These are phyloP conservation scores for Trichosporon faecale DNA, from an alignment of 1,284 basidiomycete species.

Conservation along the genomic window DNA sequence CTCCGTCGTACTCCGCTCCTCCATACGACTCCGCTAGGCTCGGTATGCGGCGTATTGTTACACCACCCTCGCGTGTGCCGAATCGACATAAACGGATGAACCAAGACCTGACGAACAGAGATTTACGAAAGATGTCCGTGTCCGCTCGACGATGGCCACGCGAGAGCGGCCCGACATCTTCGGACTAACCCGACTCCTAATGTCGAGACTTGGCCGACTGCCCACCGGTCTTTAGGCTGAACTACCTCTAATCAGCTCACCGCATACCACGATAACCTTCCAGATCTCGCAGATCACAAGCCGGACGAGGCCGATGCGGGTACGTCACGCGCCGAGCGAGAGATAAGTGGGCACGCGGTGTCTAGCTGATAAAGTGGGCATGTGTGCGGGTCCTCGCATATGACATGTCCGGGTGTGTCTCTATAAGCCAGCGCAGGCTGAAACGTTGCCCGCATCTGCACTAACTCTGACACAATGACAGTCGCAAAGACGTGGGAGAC, in stretches of 20 bases:
- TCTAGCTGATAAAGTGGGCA: not conserved
- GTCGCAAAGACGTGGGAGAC: slow-evolving; percentile 54
- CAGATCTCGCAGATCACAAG: not conserved
- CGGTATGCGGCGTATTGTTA: not conserved
- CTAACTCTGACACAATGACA: not conserved
- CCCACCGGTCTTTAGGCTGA: not conserved
- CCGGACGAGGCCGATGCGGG: not conserved
- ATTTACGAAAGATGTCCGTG: too few species aligned
- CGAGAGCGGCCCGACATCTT: not conserved
- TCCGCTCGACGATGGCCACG: not conserved
- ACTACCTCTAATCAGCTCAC: too few species aligned
- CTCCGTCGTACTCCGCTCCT: too few species aligned
- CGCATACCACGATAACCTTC: not conserved
- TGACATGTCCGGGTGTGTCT: not conserved
- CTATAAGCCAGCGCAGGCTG: not conserved
- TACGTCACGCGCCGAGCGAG: not conserved
- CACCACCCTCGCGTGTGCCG: not conserved
- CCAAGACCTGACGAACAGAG: not conserved
- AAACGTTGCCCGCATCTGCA: not conserved
- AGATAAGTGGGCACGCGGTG: too few species aligned
- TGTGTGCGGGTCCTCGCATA: not conserved
- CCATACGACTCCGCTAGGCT: not conserved
- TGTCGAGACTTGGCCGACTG: not conserved
- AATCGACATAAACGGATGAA: not conserved
- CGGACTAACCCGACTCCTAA: not conserved